Evolutionary conservation across 352 stramenopile genomes (phyloP).

Genomic region (Globisporangium parvum): DNA sequence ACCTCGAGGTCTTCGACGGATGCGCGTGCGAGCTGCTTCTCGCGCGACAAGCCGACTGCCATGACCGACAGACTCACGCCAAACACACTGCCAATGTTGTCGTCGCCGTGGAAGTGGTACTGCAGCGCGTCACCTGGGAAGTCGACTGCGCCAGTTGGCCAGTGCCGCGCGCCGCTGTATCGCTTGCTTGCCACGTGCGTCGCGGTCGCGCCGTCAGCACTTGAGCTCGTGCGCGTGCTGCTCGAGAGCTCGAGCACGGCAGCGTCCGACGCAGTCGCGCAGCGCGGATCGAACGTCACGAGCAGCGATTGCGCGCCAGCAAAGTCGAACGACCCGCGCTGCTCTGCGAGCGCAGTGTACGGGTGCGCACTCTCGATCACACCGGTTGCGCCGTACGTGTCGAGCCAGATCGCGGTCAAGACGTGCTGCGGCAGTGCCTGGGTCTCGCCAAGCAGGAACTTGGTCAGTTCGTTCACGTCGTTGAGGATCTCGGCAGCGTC

Average conservation of each 20-base stretch:
- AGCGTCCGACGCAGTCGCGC: slow-evolving; percentile 22
- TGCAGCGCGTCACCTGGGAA: slow-evolving; percentile 55
- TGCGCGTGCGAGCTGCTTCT: slow-evolving; percentile 56
- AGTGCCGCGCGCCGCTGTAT: slow-evolving; percentile 37
- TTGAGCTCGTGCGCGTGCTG: slow-evolving; percentile 9
- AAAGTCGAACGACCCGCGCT: slow-evolving; percentile 42
- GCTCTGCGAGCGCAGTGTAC: slow-evolving; percentile 24
- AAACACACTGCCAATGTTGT: slow-evolving; percentile 52
- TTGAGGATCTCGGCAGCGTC: slow-evolving; percentile 35
- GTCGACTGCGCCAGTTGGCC: slow-evolving; percentile 45
- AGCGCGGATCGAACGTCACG: slow-evolving; percentile 65
- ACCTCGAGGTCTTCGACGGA: slow-evolving; percentile 31
- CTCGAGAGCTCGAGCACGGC: slow-evolving; percentile 18
- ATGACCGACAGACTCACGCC: slow-evolving; percentile 54
- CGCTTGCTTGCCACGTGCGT: slow-evolving; percentile 17
- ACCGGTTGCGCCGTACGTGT: slow-evolving; percentile 55
- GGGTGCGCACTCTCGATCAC: slow-evolving; percentile 67
- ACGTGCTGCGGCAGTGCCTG: slow-evolving; percentile 43
- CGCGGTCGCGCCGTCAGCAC: slow-evolving; percentile 5
- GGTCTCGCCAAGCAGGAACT: slow-evolving; percentile 55
- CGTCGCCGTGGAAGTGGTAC: slow-evolving; percentile 49
- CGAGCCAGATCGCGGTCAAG: slow-evolving; percentile 66
- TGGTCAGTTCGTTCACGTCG: slow-evolving; percentile 43
- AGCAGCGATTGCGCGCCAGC: slow-evolving; percentile 44
- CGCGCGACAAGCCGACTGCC: slow-evolving; percentile 47